These are phyloP conservation scores for Trichoderma guizhouense DNA, from an alignment of 2,329 filamentous ascomycete species.

Conservation along the genomic window DNA sequence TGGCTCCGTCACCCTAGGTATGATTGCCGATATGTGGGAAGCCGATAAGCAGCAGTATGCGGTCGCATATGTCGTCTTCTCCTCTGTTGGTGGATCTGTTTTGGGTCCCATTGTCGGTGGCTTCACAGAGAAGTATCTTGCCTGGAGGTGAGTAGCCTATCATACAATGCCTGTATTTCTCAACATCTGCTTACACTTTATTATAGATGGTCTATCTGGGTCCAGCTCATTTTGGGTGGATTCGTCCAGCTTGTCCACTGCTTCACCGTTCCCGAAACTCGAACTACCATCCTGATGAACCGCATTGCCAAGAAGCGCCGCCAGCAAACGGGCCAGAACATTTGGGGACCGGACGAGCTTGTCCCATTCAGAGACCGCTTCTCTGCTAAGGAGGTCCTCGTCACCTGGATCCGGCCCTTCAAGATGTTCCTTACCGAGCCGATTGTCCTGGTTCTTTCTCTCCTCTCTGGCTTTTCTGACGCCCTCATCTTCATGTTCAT, in stretches of 20 bases:
- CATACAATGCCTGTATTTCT: neutral
- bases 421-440: constrained; percentile 72
- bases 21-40: constrained; percentile 74
- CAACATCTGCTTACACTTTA: constrained; percentile 15
- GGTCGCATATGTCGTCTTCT: constrained; percentile 73
- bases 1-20: constrained; percentile 69
- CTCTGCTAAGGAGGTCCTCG: constrained; percentile 52
- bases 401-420: constrained; percentile 63
- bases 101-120: constrained; percentile 76
- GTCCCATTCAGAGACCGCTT: constrained; percentile 58
- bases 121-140: constrained; percentile 64
- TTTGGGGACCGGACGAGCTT: constrained; percentile 73
- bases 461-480: constrained; percentile 70
- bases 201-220: constrained; percentile 69
- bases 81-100: constrained; percentile 73
- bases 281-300: constrained; percentile 74
- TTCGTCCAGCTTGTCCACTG: constrained; percentile 66
- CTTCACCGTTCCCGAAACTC: constrained; percentile 72
- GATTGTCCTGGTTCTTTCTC: constrained; percentile 66
- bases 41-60: constrained; percentile 70
- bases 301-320: constrained; percentile 72
- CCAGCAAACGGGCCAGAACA: constrained; percentile 54
- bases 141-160: constrained; percentile 56
- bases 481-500: constrained; percentile 77
- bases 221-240: constrained; percentile 75